These are phyloP conservation scores for Eucalyptus regnans DNA, from an alignment of 345 rosid genomes.

Conservation along the genomic window DNA sequence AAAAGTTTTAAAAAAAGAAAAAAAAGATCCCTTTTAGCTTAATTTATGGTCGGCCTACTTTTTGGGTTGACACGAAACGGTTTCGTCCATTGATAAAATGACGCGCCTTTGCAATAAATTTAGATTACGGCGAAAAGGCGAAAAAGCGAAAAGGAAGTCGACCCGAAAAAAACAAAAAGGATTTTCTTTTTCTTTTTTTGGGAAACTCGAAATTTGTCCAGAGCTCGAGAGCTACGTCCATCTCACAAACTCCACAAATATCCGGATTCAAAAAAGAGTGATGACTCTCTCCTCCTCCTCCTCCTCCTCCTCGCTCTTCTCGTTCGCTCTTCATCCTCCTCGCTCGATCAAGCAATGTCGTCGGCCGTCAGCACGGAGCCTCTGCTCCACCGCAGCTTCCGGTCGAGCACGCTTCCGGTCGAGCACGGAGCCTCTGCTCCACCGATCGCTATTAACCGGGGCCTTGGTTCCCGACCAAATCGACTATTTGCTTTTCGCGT, in stretches of 20 bases:
- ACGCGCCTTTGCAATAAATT: neutral
- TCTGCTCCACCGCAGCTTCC: conserved; percentile 15
- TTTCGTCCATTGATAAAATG: neutral
- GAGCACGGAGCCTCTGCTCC: neutral
- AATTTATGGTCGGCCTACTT: neutral
- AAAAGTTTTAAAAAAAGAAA: neutral
- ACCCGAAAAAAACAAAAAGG: neutral
- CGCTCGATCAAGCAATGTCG: conserved; percentile 12
- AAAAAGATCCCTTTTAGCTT: neutral
- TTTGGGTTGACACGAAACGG: neutral
- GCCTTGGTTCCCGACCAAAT: neutral
- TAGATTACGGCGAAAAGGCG: neutral
- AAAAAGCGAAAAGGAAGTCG: neutral
- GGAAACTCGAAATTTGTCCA: neutral
- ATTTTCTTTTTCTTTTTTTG: neutral
- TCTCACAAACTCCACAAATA: neutral
- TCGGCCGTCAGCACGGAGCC: conserved; percentile 31
- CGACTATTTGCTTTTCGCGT: neutral
- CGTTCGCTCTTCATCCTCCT: neutral
- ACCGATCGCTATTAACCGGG: neutral
- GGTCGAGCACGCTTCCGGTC: neutral
- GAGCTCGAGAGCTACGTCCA: neutral
- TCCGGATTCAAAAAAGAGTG: neutral
- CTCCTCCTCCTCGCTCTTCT: neutral
- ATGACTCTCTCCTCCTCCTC: neutral